Percentiles rank a stretch among this genome's conserved stretches.
Conservation (phyloP, 2,329 filamentous ascomycete genomes). For the Aspergillus glaucus region DNA sequence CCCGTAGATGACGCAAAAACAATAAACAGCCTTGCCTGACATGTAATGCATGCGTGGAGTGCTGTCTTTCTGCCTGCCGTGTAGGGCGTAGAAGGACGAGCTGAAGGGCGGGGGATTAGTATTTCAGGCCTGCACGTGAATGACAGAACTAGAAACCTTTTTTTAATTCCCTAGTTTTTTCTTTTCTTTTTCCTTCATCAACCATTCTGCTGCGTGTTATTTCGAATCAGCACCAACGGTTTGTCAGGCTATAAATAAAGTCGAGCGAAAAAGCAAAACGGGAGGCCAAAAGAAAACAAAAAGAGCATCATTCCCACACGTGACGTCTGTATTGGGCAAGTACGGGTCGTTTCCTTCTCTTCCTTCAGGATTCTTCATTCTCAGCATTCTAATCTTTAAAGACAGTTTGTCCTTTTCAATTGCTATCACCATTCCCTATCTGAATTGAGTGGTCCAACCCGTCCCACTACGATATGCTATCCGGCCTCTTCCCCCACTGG, state of each 20-base stretch:
- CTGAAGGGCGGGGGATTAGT: too few relatives aligned
- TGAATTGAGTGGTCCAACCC: background rate
- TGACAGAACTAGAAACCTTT: too few relatives aligned
- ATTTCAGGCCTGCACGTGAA: too few relatives aligned
- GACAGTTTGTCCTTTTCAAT: background rate
- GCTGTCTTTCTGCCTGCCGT: too few relatives aligned
- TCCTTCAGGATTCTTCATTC: constrained; percentile 1
- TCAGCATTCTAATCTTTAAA: constrained; percentile 1
- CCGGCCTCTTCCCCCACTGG: constrained; percentile 20
- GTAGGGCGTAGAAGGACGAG: too few relatives aligned
- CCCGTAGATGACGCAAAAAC: too few relatives aligned
- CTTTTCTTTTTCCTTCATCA: background rate
- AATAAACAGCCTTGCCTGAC: too few relatives aligned
- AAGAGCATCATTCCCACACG: constrained; percentile 12
- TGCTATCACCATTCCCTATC: constrained; percentile 1
- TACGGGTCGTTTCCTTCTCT: constrained; percentile 5
- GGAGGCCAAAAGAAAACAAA: background rate
- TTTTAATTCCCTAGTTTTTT: too few relatives aligned
- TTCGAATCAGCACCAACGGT: background rate
- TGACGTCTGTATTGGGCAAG: constrained; percentile 11
- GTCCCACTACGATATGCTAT: constrained; percentile 10
- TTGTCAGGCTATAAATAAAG: background rate
- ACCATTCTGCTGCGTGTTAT: background rate
- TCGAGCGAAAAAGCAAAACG: background rate
- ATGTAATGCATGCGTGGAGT: too few relatives aligned